Percentiles rank a stretch among this genome's conserved stretches.
Conservation (phyloP, 2,329 filamentous ascomycete genomes). For the Alternaria arborescens region DNA sequence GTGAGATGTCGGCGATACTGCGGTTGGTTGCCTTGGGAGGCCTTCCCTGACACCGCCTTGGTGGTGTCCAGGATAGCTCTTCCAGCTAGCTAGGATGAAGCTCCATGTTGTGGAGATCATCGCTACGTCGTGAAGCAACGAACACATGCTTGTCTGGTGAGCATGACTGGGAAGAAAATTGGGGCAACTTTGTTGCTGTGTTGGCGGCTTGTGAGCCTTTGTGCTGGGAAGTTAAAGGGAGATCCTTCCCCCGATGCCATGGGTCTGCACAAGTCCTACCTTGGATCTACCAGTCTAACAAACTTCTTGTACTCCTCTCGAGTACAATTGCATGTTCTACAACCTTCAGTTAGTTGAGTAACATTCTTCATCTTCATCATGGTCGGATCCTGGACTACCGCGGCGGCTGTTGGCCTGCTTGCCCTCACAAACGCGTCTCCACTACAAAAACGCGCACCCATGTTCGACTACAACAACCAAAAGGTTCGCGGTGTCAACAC, state of each 20-base stretch:
- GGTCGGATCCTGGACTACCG: slow-evolving; percentile 37
- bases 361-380: slow-evolving; percentile 26
- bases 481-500: slow-evolving; percentile 72
- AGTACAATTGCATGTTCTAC: slow-evolving; percentile 19
- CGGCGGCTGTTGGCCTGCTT: slow-evolving; percentile 41
- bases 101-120: slow-evolving; percentile 12
- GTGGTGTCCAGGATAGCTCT: slow-evolving; percentile 9
- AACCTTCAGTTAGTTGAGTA: slow-evolving; percentile 17
- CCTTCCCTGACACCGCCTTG: slow-evolving; percentile 32
- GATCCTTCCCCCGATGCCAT: slow-evolving; percentile 15
- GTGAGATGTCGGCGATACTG: slow-evolving; percentile 13
- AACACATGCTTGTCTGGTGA: slow-evolving; percentile 13
- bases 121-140: slow-evolving; percentile 23
- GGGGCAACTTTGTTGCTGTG: slow-evolving; percentile 8
- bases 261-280: slow-evolving; percentile 10
- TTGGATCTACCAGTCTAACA: slow-evolving; percentile 6
- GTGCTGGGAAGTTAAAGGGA: slow-evolving; percentile 8
- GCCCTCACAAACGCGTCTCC: slow-evolving; percentile 44
- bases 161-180: slow-evolving; percentile 10
- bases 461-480: slow-evolving; percentile 62
- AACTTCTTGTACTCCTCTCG: slow-evolving; percentile 6
- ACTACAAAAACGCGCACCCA: slow-evolving; percentile 44
- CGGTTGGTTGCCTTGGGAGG: slow-evolving; percentile 24
- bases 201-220: neutral
- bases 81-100: slow-evolving; percentile 13